Percentiles rank a stretch among this genome's conserved stretches.
These are phyloP conservation scores for Takakia lepidozioides DNA, from an alignment of 225 moss, liverwort and hornwort genomes.

Conservation along the genomic window DNA sequence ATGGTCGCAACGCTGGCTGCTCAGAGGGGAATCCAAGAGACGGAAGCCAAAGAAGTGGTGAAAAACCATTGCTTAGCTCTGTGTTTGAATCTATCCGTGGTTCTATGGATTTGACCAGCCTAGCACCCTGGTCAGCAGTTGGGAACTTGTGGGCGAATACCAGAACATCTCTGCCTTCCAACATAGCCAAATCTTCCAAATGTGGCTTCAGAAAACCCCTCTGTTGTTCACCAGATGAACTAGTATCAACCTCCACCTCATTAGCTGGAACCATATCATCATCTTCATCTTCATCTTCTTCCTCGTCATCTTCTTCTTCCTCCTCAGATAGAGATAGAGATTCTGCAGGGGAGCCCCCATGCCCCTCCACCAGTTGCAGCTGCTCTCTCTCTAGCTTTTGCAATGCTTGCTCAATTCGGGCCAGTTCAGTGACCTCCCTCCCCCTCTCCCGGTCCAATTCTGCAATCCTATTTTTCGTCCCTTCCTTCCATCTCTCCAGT, in stretches of 20 bases:
- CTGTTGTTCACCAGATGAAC: constrained; percentile 52
- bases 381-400: constrained; percentile 64
- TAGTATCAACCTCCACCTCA: constrained; percentile 29
- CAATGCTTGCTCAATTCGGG: constrained; percentile 62
- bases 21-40: constrained; percentile 36
- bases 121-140: constrained; percentile 82
- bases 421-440: constrained; percentile 57
- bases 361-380: constrained; percentile 54
- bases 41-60: constrained; percentile 66
- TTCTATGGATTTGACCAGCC: constrained; percentile 58
- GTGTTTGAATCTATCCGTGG: constrained; percentile 31
- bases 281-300: constrained; percentile 17
- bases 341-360: constrained; percentile 17
- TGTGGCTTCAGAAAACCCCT: constrained; percentile 18
- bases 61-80: constrained; percentile 39
- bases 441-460: constrained; percentile 67
- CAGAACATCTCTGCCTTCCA: constrained; percentile 83
- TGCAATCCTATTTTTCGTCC: constrained; percentile 47
- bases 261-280: constrained; percentile 33
- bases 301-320: constrained; percentile 41
- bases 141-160: constrained; percentile 92
- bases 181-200: constrained; percentile 52
- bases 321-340: constrained; percentile 43
- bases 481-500: constrained; percentile 64
- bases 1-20: constrained; percentile 24